A percentile compares a stretch with the other conserved stretches of the same genome.
Evolutionary conservation across 2,329 filamentous ascomycete genomes (phyloP).

Genomic region (Leptographium galeiforme): DNA sequence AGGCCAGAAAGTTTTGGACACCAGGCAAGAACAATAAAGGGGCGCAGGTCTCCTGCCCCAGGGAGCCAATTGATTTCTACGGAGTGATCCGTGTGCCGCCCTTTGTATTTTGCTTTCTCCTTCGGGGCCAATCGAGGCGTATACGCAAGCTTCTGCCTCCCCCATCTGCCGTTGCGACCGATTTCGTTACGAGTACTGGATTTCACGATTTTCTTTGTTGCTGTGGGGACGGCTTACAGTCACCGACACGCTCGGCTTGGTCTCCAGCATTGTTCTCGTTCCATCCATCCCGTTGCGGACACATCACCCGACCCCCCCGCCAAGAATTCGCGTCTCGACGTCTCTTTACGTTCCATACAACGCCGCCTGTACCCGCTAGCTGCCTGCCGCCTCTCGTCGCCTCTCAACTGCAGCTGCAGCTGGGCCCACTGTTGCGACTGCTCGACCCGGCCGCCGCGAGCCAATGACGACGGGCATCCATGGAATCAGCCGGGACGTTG

Average conservation of each 20-base stretch:
- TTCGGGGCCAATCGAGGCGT: no score
- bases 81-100: not conserved
- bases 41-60: not conserved
- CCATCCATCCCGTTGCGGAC: not conserved
- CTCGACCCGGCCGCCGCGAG: not conserved
- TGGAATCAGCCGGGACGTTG: slow-evolving; percentile 11
- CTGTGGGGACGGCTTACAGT: not conserved
- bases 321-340: not conserved
- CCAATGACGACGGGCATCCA: slow-evolving; percentile 12
- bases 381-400: not conserved
- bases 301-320: not conserved
- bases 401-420: not conserved
- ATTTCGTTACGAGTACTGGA: not conserved
- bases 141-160: no score
- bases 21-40: not conserved
- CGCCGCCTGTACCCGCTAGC: no score
- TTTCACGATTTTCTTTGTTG: not conserved
- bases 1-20: not conserved
- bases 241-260: not conserved
- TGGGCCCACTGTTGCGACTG: not conserved
- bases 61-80: not conserved
- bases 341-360: not conserved
- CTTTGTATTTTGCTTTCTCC: no score
- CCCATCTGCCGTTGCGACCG: no score
- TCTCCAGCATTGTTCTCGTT: not conserved